A percentile compares a stretch with the other conserved stretches of the same genome.
Evolutionary conservation across 805 yeast genomes (phyloP).

Genomic region (Grigorovia transvaalensis): DNA sequence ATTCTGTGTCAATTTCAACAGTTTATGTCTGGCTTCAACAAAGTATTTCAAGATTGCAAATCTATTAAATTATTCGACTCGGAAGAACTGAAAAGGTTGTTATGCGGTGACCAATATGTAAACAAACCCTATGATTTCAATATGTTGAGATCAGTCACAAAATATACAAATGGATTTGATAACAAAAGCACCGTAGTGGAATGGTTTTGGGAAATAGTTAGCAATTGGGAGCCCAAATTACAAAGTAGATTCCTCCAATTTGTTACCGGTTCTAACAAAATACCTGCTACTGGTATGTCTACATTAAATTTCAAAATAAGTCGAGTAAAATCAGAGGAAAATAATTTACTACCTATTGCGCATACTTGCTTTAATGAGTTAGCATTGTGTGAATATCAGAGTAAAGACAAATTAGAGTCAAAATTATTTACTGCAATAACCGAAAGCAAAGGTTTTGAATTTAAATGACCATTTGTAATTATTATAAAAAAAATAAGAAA

Average conservation of each 20-base stretch:
- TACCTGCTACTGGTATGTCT: slow-evolving; percentile 88
- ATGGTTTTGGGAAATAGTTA: slow-evolving; percentile 80
- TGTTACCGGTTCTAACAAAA: slow-evolving; percentile 82
- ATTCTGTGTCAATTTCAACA: slow-evolving; percentile 43
- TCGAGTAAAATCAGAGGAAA: slow-evolving; percentile 28
- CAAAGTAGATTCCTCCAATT: slow-evolving; percentile 63
- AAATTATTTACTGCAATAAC: slow-evolving; percentile 62
- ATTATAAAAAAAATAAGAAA: background rate
- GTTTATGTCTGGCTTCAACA: slow-evolving; percentile 60
- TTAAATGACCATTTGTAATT: slow-evolving; percentile 17
- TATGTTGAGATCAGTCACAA: slow-evolving; percentile 59
- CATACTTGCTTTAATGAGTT: slow-evolving; percentile 94
- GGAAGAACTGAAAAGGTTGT: slow-evolving; percentile 65
- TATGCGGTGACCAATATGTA: slow-evolving; percentile 63
- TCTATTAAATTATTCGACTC: slow-evolving; percentile 73
- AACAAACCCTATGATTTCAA: slow-evolving; percentile 43
- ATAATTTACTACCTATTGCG: slow-evolving; percentile 61
- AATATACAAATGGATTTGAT: slow-evolving; percentile 54
- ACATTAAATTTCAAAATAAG: slow-evolving; percentile 66
- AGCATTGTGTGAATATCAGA: slow-evolving; percentile 56
- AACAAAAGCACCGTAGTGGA: slow-evolving; percentile 33
- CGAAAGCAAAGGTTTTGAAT: slow-evolving; percentile 82
- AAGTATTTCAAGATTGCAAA: slow-evolving; percentile 63
- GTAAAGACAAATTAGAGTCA: slow-evolving; percentile 40
- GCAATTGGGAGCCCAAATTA: slow-evolving; percentile 31